Percentiles rank a stretch among this genome's conserved stretches.
These are phyloP conservation scores for Botrytis hyacinthi DNA, from an alignment of 2,329 filamentous ascomycete species.

Conservation along the genomic window DNA sequence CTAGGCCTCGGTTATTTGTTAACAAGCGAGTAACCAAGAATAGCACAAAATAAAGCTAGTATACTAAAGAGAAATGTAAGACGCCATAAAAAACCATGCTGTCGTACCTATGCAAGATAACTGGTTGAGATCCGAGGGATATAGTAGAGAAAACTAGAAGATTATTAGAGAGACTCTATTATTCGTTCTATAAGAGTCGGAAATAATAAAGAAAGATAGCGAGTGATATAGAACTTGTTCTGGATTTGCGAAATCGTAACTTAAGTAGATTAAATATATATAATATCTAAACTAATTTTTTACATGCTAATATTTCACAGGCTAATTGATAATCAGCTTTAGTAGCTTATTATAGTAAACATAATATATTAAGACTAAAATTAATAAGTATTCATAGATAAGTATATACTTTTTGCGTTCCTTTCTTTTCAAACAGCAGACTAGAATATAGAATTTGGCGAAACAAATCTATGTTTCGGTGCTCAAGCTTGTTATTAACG, in stretches of 20 bases:
- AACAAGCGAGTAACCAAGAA: background rate
- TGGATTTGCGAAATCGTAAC: fast-evolving
- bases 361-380: too few species aligned
- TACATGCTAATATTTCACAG: too few species aligned
- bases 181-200: background rate
- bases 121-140: fast-evolving
- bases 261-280: background rate
- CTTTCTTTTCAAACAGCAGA: background rate
- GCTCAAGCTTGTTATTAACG: background rate
- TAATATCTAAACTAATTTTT: too few species aligned
- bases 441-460: background rate
- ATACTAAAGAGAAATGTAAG: fast-evolving
- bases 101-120: fast-evolving
- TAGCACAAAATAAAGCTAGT: too few species aligned
- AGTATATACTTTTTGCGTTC: fast-evolving
- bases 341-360: too few species aligned
- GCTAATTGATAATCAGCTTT: background rate
- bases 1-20: background rate
- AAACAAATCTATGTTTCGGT: background rate
- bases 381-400: background rate
- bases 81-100: too few species aligned
- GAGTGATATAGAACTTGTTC: background rate
- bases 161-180: background rate
- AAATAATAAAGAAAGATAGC: too few species aligned
- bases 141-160: background rate